These are phyloP conservation scores for Leishmania guyanensis DNA, from an alignment of 208 protist genomes.

Conservation along the genomic window DNA sequence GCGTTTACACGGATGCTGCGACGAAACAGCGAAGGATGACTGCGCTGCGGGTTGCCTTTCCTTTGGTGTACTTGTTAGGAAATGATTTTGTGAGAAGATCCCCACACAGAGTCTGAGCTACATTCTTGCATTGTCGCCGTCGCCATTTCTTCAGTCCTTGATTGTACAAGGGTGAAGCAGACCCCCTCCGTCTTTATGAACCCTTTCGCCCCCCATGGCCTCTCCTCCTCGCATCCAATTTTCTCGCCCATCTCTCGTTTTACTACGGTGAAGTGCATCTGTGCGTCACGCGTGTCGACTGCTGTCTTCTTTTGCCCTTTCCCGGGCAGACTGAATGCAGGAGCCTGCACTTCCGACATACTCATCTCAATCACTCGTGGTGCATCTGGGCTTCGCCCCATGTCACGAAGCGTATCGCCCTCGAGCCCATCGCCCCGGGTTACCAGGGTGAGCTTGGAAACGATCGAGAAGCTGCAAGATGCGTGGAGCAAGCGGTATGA, in stretches of 20 bases:
- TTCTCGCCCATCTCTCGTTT: not conserved
- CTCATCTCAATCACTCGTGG: not conserved
- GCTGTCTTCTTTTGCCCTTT: not conserved
- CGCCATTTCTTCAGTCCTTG: no score
- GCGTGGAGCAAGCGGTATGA: constrained; percentile 48
- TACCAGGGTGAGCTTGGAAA: constrained; percentile 43
- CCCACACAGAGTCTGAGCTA: not conserved
- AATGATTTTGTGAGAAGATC: not conserved
- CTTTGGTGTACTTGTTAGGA: not conserved
- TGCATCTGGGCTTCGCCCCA: constrained; percentile 14
- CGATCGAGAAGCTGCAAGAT: constrained; percentile 62
- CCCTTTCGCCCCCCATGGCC: not conserved
- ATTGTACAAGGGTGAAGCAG: no score
- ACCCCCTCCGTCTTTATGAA: no score
- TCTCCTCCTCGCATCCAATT: not conserved
- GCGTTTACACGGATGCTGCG: not conserved
- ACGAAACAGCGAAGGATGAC: not conserved
- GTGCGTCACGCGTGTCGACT: not conserved
- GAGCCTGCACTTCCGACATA: not conserved
- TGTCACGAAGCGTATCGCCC: constrained; percentile 20
- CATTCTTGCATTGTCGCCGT: not conserved
- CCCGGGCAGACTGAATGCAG: not conserved
- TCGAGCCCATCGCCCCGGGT: constrained; percentile 2
- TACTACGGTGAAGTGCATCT: not conserved
- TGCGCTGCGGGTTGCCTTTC: not conserved